These are phyloP conservation scores for Penicillium desertorum DNA, from an alignment of 495 filamentous ascomycete genomes.

Conservation along the genomic window DNA sequence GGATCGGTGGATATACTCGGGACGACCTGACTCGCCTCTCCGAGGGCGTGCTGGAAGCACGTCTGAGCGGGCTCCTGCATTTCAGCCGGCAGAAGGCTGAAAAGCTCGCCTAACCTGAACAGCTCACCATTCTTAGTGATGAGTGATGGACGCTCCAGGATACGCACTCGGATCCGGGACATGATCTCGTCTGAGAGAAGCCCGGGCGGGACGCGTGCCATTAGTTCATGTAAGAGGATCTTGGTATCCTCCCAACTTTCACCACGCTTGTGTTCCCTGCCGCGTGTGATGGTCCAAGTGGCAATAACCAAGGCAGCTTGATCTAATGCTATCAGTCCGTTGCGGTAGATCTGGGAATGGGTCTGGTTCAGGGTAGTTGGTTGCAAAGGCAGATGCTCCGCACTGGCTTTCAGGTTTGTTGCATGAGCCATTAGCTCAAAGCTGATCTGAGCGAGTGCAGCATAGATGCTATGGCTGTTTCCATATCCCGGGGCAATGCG, in stretches of 20 bases:
- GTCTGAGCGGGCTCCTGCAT: constrained; percentile 28
- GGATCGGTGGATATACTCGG: constrained; percentile 23
- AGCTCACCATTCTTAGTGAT: constrained; percentile 40
- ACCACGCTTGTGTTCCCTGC: constrained; percentile 29
- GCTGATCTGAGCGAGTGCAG: constrained; percentile 42
- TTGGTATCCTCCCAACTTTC: constrained; percentile 39
- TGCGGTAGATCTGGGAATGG: constrained; percentile 45
- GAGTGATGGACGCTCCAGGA: constrained; percentile 41
- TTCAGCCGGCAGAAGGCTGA: constrained; percentile 32
- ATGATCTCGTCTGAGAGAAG: constrained; percentile 34
- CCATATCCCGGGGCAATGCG: constrained; percentile 37
- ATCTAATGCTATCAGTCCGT: constrained; percentile 42
- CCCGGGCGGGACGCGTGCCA: constrained; percentile 33
- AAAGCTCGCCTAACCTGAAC: constrained; percentile 36
- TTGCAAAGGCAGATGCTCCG: constrained; percentile 20
- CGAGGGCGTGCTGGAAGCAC: constrained; percentile 30
- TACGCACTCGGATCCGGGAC: constrained; percentile 35
- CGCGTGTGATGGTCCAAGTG: constrained; percentile 40
- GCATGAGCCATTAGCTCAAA: constrained; percentile 48
- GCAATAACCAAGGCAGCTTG: constrained; percentile 44
- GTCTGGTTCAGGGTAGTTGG: constrained; percentile 43
- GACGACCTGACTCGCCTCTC: constrained; percentile 20
- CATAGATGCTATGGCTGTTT: constrained; percentile 38
- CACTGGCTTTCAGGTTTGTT: constrained; percentile 33
- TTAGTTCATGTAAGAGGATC: constrained; percentile 31